Conservation (phyloP, 176 grass and related monocot genomes). For the Ananas comosus region DNA sequence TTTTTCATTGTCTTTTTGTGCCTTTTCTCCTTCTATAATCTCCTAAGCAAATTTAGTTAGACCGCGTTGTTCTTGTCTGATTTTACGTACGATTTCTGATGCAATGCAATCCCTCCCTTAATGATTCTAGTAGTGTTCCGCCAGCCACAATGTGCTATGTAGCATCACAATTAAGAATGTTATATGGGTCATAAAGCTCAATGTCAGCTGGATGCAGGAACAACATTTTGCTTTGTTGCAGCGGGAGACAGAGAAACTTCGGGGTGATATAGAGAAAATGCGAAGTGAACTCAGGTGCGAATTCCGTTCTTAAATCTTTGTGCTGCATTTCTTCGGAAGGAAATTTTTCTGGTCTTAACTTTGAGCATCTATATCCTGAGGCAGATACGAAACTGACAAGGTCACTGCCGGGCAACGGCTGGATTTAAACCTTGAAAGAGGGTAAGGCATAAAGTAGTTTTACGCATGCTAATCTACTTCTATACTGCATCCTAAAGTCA, state of each 20-base stretch:
- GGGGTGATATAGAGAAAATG: constrained; percentile 88
- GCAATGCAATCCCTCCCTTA: no score
- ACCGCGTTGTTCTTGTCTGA: no score
- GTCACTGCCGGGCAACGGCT: constrained; percentile 84
- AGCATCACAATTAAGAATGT: background rate
- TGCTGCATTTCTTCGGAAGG: background rate
- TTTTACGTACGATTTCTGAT: no score
- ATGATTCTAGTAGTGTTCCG: no score
- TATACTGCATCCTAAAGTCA: background rate
- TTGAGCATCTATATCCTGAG: constrained; percentile 18
- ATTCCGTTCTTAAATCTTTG: constrained; percentile 12
- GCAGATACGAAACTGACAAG: constrained; percentile 94
- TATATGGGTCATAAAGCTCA: background rate
- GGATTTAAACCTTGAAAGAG: constrained; percentile 99
- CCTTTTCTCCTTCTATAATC: no score
- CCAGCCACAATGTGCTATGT: background rate
- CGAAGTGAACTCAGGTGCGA: constrained; percentile 81
- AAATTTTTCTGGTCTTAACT: background rate
- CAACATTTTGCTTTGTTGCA: constrained; percentile 86
- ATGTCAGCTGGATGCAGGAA: constrained; percentile 42
- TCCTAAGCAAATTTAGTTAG: no score
- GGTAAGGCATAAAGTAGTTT: constrained; percentile 31
- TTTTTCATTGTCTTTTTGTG: no score
- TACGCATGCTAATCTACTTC: background rate
- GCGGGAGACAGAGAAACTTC: constrained; percentile 88